These are phyloP conservation scores for Lactarius akahatsu DNA, from an alignment of 768 basidiomycete species.

Conservation along the genomic window DNA sequence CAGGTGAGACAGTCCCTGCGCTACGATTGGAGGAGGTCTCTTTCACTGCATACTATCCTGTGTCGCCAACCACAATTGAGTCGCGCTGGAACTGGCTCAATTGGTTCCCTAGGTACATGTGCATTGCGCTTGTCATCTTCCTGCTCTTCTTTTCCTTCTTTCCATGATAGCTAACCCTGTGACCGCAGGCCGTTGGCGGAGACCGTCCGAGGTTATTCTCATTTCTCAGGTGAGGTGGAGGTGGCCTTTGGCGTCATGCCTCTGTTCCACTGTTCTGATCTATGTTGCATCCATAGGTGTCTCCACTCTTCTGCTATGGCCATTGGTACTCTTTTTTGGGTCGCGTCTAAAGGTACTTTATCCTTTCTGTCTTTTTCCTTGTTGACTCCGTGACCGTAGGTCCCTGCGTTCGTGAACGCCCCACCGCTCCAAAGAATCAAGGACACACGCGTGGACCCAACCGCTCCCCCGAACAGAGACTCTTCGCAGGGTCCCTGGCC, in stretches of 20 bases:
- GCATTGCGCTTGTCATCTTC: neutral
- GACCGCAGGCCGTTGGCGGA: conserved; percentile 17
- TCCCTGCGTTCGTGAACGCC: conserved; percentile 23
- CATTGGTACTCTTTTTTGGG: conserved; percentile 18
- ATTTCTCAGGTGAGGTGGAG: conserved; percentile 19
- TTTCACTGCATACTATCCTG: conserved; percentile 25
- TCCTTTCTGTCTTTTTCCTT: neutral
- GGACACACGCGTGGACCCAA: neutral
- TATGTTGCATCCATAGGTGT: conserved; percentile 1
- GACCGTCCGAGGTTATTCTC: conserved; percentile 22
- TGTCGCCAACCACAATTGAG: neutral
- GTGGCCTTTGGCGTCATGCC: neutral
- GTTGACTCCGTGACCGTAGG: neutral
- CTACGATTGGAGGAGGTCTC: conserved; percentile 21
- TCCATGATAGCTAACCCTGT: neutral
- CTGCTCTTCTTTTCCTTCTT: neutral
- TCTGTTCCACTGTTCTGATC: neutral
- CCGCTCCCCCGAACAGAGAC: neutral
- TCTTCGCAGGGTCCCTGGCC: conserved; percentile 55
- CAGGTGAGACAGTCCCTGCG: conserved; percentile 5
- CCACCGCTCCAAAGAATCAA: conserved; percentile 16
- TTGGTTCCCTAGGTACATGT: conserved; percentile 23
- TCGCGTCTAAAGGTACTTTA: conserved; percentile 18
- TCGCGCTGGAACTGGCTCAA: conserved; percentile 14
- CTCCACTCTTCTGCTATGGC: conserved; percentile 22